Percentiles rank a stretch among this genome's conserved stretches.
Evolutionary conservation across 2,329 filamentous ascomycete species (phyloP).

Genomic region (Ascochyta pisi): DNA sequence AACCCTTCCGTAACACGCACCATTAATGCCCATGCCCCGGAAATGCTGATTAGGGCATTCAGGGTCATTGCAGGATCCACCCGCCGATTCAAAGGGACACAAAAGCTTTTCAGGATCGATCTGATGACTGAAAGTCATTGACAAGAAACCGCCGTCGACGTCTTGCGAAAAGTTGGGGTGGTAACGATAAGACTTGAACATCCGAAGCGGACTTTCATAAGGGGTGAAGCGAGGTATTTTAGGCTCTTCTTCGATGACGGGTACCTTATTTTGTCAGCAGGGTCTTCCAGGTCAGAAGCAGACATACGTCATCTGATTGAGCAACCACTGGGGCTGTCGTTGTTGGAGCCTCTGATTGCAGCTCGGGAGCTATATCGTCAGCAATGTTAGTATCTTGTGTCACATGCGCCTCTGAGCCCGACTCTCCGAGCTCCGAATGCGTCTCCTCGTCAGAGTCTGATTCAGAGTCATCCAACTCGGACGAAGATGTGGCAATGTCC

Average conservation of each 20-base stretch:
- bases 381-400: constrained; percentile 30
- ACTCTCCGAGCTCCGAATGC: constrained; percentile 18
- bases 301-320: constrained; percentile 32
- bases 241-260: constrained; percentile 15
- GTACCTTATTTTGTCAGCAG: constrained; percentile 31
- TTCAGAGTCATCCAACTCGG: constrained; percentile 34
- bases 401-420: constrained; percentile 9
- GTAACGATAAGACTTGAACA: constrained; percentile 89
- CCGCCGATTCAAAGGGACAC: constrained; percentile 77
- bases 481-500: constrained; percentile 43
- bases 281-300: background rate
- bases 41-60: constrained; percentile 85
- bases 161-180: constrained; percentile 76
- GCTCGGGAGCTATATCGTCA: constrained; percentile 51
- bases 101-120: constrained; percentile 78
- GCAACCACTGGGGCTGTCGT: constrained; percentile 8
- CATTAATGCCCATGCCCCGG: constrained; percentile 71
- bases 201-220: constrained; percentile 82
- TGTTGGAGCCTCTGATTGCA: constrained; percentile 36
- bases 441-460: constrained; percentile 30
- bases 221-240: constrained; percentile 58
- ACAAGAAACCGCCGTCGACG: constrained; percentile 80
- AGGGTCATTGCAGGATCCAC: constrained; percentile 74
- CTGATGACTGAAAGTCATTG: constrained; percentile 90
- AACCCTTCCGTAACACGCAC: constrained; percentile 64